Evolutionary conservation across 257 asterid species (phyloP), one percentile per base, ranked within the genome.

Genomic region (Striga asiatica): DNA sequence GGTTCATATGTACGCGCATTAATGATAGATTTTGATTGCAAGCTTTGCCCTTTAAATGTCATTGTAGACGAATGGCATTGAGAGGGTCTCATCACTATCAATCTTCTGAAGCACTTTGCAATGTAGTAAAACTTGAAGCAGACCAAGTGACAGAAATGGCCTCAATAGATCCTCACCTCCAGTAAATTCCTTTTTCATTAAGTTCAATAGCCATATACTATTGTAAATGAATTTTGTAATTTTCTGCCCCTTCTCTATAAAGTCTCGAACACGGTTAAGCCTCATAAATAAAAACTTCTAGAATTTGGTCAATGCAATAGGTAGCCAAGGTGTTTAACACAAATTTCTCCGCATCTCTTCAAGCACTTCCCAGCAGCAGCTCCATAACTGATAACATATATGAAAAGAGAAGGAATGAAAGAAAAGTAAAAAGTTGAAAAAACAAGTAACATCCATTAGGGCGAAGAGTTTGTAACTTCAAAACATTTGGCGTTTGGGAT

Each of bases 311-410:
- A 38, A 88, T 81, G 49, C 95, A 84, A 61, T 74, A 68, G 28
- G 88, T 71, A 63, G 93, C 95, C 97, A 88, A 56, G 97, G 94
- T 22, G 88, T 76, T 95, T 95, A 88, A 72, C 78, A 84, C 63
- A 88, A 69, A 56, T 78, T 76, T 68, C 78, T 67, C 68, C 97
- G 74, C 70, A 71, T 80, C 58, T 81, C 95, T 76, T 84, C 97
- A 69, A 88, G 94, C 95, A 84, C 81, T 80, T 84, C 84, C 62
- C 97, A n/a, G n/a, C 97, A 64, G 97, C 97, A 61, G 93, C 85
- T 57, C 71, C 88, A 75, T 75, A 84, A 74, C 83, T 81, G 66
- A 88, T 80, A 32, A 88, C 95, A 94, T 84, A 80, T 78, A 71
- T 17, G 43, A 24, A 66, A 54, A 68, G 32, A 41, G 61, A 55